phyloP scores from a whole-genome alignment of 2,329 filamentous ascomycete species.

The Exutisphaerella laricina region DNA sequence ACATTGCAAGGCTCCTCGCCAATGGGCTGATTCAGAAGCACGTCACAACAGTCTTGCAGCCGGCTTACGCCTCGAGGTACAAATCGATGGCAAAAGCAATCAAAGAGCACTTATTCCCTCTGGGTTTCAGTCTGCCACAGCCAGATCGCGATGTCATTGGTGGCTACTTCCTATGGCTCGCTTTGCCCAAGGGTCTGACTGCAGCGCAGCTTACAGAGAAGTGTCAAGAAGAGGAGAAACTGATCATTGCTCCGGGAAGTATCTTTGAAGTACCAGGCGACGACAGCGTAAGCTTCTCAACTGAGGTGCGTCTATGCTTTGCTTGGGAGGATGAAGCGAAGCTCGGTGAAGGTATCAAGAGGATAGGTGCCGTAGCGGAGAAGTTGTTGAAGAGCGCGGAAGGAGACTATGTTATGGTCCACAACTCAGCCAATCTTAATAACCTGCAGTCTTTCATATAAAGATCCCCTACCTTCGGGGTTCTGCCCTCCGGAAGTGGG shows the following conservation, averaged over 20 bases:
- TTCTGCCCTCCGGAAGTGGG: too few species aligned
- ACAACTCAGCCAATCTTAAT: too few species aligned
- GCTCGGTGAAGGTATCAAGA: conserved; percentile 62
- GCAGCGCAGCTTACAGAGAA: conserved; percentile 52
- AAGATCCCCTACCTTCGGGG: too few species aligned
- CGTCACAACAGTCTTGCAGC: conserved; percentile 50
- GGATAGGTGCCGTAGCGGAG: conserved; percentile 51
- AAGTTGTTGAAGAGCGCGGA: conserved; percentile 31
- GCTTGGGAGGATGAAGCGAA: conserved; percentile 64
- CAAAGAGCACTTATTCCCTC: conserved; percentile 53
- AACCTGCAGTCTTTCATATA: too few species aligned
- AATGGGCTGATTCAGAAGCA: conserved; percentile 49
- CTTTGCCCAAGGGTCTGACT: conserved; percentile 51
- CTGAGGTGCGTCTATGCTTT: conserved; percentile 62
- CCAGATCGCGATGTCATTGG: conserved; percentile 54
- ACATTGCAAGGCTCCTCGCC: conserved; percentile 51
- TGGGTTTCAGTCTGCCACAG: conserved; percentile 52
- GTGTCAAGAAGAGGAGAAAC: conserved; percentile 57
- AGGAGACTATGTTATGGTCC: too few species aligned
- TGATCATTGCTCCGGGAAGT: conserved; percentile 63
- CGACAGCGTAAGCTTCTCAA: conserved; percentile 50
- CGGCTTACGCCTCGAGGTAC: conserved; percentile 52
- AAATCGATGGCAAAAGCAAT: conserved; percentile 55
- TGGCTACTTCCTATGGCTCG: conserved; percentile 82
- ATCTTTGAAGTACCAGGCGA: conserved; percentile 58